Evolutionary conservation across 805 yeast species (phyloP).

Genomic region (Lipomyces orientalis): DNA sequence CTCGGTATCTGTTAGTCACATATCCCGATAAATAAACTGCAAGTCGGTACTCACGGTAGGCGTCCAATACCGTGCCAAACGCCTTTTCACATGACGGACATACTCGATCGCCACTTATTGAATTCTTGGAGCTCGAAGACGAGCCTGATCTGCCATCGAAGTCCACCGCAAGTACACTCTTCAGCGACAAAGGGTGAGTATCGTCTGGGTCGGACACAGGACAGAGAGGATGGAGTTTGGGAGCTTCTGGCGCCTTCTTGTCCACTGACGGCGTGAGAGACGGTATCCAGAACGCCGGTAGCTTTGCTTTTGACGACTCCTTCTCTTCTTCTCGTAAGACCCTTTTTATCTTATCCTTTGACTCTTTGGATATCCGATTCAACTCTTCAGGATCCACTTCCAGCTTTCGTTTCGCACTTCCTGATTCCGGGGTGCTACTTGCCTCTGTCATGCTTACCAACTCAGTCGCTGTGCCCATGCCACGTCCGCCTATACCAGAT

Average conservation of each 20-base stretch:
- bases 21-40: not conserved
- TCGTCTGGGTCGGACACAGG: constrained; percentile 30
- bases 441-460: not conserved
- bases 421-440: not conserved
- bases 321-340: not conserved
- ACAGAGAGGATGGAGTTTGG: constrained; percentile 27
- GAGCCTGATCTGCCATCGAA: constrained; percentile 19
- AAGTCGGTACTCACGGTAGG: constrained; percentile 25
- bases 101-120: constrained; percentile 15
- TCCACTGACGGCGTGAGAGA: constrained; percentile 13
- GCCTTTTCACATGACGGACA: constrained; percentile 36
- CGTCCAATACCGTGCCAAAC: constrained; percentile 29
- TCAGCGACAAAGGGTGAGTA: constrained; percentile 26
- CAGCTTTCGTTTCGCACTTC: constrained; percentile 15
- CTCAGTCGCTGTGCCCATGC: too few relatives aligned
- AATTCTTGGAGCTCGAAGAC: not conserved
- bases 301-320: not conserved
- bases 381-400: constrained; percentile 9
- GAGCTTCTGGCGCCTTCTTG: constrained; percentile 5
- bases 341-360: constrained; percentile 1
- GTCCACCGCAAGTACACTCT: constrained; percentile 20
- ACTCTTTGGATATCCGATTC: constrained; percentile 2
- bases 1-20: not conserved
- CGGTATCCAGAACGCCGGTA: constrained; percentile 20
- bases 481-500: constrained; percentile 11